A percentile compares a stretch with the other conserved stretches of the same genome.
Evolutionary conservation across 2,329 filamentous ascomycete genomes (phyloP).

Genomic region (Sarocladium strictum): DNA sequence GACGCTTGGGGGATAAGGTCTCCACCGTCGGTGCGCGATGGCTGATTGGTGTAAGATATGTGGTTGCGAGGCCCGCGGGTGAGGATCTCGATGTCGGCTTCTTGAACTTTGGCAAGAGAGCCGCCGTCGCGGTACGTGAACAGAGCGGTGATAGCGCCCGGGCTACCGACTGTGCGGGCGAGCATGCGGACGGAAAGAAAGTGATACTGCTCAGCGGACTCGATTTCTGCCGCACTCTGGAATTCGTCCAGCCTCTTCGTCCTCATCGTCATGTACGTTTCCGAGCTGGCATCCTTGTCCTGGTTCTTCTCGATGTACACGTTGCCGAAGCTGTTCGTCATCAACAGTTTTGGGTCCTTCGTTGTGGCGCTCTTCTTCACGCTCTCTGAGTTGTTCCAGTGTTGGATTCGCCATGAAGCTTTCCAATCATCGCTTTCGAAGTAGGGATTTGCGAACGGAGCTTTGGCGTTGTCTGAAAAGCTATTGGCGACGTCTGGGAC

Average conservation of each 20-base stretch:
- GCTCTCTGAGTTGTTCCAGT: conserved; percentile 35
- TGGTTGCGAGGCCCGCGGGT: conserved; percentile 37
- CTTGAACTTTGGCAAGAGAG: conserved; percentile 35
- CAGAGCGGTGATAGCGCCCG: conserved; percentile 45
- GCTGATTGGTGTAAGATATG: conserved; percentile 57
- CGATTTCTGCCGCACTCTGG: conserved; percentile 43
- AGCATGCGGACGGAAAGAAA: conserved; percentile 40
- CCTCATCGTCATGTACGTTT: conserved; percentile 39
- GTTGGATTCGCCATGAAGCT: conserved; percentile 30
- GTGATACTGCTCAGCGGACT: conserved; percentile 26
- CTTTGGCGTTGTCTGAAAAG: conserved; percentile 22
- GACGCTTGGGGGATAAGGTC: conserved; percentile 41
- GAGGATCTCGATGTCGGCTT: conserved; percentile 48
- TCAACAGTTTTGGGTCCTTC: conserved; percentile 25
- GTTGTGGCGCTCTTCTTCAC: conserved; percentile 19
- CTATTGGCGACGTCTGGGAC: conserved; percentile 24
- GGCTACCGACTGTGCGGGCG: conserved; percentile 40
- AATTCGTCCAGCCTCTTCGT: conserved; percentile 30
- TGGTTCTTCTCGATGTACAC: conserved; percentile 39
- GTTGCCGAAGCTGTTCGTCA: conserved; percentile 37
- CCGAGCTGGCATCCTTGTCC: conserved; percentile 23
- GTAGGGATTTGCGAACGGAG: conserved; percentile 30
- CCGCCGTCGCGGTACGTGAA: conserved; percentile 41
- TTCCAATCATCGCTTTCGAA: conserved; percentile 31
- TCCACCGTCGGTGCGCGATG: conserved; percentile 39